These are phyloP conservation scores for Senna siamea DNA, from an alignment of 306 rosid species.

Conservation along the genomic window DNA sequence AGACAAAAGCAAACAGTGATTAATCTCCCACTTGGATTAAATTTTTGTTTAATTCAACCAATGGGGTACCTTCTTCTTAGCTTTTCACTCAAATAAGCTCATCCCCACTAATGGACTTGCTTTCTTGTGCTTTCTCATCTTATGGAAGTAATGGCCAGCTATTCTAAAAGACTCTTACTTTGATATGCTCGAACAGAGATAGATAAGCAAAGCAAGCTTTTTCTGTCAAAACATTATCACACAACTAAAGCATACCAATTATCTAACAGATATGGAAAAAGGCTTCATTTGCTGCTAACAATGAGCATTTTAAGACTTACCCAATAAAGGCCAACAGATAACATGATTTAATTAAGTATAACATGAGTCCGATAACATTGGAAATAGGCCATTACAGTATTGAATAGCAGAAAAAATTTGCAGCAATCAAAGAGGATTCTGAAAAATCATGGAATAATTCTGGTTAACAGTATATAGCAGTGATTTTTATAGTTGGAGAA, in stretches of 20 bases:
- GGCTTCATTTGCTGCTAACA: slow-evolving; percentile 1
- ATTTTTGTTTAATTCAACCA: slow-evolving; percentile 42
- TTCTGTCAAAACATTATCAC: slow-evolving; percentile 53
- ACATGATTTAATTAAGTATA: too few species aligned
- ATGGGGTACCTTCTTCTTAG: slow-evolving; percentile 8
- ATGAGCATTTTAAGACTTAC: slow-evolving; percentile 22
- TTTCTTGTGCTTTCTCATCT: slow-evolving; percentile 41
- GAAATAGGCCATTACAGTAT: too few species aligned
- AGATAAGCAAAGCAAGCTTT: slow-evolving; percentile 53
- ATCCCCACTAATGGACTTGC: slow-evolving; percentile 49
- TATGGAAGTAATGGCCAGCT: slow-evolving; percentile 25
- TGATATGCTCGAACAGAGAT: slow-evolving; percentile 49
- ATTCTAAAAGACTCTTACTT: slow-evolving; percentile 47
- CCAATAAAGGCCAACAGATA: slow-evolving; percentile 14
- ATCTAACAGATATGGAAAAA: slow-evolving; percentile 25
- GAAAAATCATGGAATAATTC: too few species aligned
- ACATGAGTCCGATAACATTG: neutral
- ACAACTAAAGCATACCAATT: slow-evolving; percentile 21
- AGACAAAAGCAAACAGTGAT: slow-evolving; percentile 45
- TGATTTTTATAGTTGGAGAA: slow-evolving; percentile 71
- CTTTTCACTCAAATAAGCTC: slow-evolving; percentile 53
- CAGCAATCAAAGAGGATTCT: slow-evolving; percentile 11
- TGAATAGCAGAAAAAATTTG: too few species aligned
- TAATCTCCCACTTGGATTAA: slow-evolving; percentile 44
- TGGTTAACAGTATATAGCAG: slow-evolving; percentile 75